Base-by-base conservation (phyloP, 2,329 filamentous ascomycete species). In the Pseudogymnoascus sp. region DNA sequence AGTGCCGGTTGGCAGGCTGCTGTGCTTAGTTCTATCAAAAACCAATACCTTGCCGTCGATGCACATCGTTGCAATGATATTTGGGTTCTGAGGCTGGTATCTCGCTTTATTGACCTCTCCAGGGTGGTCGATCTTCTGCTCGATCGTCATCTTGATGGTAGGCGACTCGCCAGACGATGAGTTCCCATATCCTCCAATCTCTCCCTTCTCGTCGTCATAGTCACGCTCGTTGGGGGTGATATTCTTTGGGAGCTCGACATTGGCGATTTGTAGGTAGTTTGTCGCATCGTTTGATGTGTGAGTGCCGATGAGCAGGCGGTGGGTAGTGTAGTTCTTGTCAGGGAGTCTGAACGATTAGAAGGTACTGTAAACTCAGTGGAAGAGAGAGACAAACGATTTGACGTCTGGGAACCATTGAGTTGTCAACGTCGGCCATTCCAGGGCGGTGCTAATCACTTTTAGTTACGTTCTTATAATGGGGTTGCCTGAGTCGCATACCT, bases 341-440 rank as follows among this genome's bases (percentile, higher is more conserved):
- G 91, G 88, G 25, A 90, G 84, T 64, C 84, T 85, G 16, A 16
- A 28, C 40, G 7, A 31, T 59, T 44, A 34, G 66, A 34, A 67
- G 62, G 31, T 21, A 21, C 34, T 36, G n/a, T 36, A 31, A 42
- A 10, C n/a, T n/a, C 16, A 21, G 59, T 16, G 16, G 18, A 7
- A 7, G 62, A 10, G 56, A 23, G 59, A 34, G 60, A 68, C 81
- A 69, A 75, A 85, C 80, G 89, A 87, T 81, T 93, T 91, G 70
- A 93, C 89, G 75, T 99, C 95, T 21, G 96, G 95, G 70, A 99
- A 89, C 96, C 96, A 99, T 79, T 99, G 95, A 1, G 93, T 93
- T 25, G 95, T 97, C 66, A 99, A 84, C 3, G 95, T 97, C 12
- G 95, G 95, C 95, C 95, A 99, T 73, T 96, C 93, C 64, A 99